These are phyloP conservation scores for Micractinium conductrix DNA, from an alignment of 139 green algal genomes.

Conservation along the genomic window DNA sequence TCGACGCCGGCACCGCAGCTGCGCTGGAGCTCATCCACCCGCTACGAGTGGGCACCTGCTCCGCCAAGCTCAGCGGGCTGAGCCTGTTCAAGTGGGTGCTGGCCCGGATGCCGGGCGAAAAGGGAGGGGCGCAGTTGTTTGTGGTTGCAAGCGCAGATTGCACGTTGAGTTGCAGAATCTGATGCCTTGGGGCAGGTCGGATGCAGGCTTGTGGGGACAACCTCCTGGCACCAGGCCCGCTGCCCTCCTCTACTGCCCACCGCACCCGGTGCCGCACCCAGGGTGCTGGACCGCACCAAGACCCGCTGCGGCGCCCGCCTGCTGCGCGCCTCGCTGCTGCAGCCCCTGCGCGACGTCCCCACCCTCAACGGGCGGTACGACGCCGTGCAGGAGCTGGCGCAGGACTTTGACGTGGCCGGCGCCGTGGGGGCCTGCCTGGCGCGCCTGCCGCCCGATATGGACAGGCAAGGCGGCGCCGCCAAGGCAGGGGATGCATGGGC, in stretches of 20 bases:
- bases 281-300: conserved; percentile 65
- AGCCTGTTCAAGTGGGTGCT: conserved; percentile 43
- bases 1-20: conserved; percentile 59
- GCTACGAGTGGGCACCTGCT: conserved; percentile 19
- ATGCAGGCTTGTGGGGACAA: too few relatives aligned
- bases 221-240: too few relatives aligned
- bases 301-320: conserved; percentile 67
- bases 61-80: conserved; percentile 17
- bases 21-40: conserved; percentile 66
- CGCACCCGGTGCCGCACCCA: too few relatives aligned
- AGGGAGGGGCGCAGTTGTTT: too few relatives aligned
- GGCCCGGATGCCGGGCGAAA: too few relatives aligned
- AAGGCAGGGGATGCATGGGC: too few relatives aligned
- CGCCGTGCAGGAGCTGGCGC: conserved; percentile 59
- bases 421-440: conserved; percentile 40
- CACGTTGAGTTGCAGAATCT: too few relatives aligned
- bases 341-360: conserved; percentile 80
- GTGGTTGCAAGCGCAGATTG: too few relatives aligned
- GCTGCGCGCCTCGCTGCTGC: conserved; percentile 85
- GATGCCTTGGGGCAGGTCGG: background rate
- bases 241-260: background rate
- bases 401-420: conserved; percentile 30
- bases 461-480: conserved; percentile 51
- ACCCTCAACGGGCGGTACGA: conserved; percentile 76
- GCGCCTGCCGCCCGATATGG: conserved; percentile 63